These are phyloP conservation scores for Sanghuangporus baumii DNA, from an alignment of 1,284 basidiomycete genomes.

Conservation along the genomic window DNA sequence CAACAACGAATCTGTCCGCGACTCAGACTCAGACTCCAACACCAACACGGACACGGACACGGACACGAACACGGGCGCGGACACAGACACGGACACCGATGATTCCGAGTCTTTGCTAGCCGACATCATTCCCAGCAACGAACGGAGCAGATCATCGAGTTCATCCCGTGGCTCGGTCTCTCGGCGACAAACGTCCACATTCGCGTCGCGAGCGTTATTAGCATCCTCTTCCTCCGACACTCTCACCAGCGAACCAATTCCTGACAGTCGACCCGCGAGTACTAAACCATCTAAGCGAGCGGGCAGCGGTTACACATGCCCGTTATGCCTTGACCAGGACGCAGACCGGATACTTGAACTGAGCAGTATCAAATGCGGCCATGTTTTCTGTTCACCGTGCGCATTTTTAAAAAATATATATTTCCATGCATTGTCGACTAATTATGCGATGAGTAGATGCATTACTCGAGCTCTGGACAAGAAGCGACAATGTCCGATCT, in stretches of 20 bases:
- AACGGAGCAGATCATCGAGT: no score
- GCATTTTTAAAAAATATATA: not conserved
- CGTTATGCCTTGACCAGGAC: constrained; percentile 11
- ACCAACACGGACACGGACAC: not conserved
- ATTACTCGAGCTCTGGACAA: constrained; percentile 1
- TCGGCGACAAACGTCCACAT: not conserved
- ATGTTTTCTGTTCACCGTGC: constrained; percentile 15
- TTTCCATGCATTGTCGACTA: not conserved
- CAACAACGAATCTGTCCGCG: not conserved
- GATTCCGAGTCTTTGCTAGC: no score
- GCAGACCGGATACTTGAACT: not conserved
- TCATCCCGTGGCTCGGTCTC: not conserved
- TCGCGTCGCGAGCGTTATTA: not conserved
- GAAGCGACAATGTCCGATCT: constrained; percentile 11
- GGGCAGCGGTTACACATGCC: constrained; percentile 5
- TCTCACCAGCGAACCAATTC: not conserved
- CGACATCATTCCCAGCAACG: no score
- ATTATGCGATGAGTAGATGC: not conserved
- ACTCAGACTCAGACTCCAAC: not conserved
- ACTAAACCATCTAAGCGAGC: not conserved
- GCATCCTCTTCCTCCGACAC: not conserved
- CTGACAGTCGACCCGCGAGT: not conserved
- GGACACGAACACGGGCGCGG: no score
- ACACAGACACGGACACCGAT: no score
- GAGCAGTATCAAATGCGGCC: constrained; percentile 8